phyloP scores from a whole-genome alignment of 768 basidiomycete genomes.

The Tulasnella sp. region DNA sequence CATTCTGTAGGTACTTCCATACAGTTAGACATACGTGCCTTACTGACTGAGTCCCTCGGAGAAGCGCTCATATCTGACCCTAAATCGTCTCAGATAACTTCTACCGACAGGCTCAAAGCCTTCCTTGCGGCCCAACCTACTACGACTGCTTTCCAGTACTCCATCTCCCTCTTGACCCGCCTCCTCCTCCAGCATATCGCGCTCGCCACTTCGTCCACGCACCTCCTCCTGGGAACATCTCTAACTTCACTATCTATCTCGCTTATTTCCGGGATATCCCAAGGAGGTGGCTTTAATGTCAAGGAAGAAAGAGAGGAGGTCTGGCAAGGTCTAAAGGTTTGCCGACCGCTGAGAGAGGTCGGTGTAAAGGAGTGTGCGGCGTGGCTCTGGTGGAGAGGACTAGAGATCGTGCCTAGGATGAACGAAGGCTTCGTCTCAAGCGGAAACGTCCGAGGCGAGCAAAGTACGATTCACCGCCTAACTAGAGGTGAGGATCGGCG shows the following conservation, averaged over 20 bases:
- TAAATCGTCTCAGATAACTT: constrained; percentile 16
- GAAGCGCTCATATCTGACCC: neutral
- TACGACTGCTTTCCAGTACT: constrained; percentile 50
- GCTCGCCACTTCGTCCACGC: constrained; percentile 46
- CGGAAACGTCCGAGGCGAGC: neutral
- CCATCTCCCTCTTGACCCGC: constrained; percentile 48
- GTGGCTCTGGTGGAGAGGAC: constrained; percentile 62
- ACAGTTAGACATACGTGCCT: neutral
- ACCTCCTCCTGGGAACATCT: constrained; percentile 66
- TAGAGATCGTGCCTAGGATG: constrained; percentile 32
- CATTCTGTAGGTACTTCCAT: neutral
- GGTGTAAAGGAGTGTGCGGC: constrained; percentile 69
- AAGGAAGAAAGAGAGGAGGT: constrained; percentile 60
- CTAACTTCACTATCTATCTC: constrained; percentile 68
- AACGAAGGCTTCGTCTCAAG: neutral
- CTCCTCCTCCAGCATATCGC: constrained; percentile 64
- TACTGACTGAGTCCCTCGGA: neutral
- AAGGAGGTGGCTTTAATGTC: constrained; percentile 64
- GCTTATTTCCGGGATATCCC: constrained; percentile 59
- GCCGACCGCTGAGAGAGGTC: constrained; percentile 60
- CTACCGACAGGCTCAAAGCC: constrained; percentile 28
- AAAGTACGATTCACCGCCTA: constrained; percentile 47
- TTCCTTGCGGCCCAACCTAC: constrained; percentile 64
- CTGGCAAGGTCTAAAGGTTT: constrained; percentile 46
- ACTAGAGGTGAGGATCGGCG: constrained; percentile 46